Evolutionary conservation across 2,329 filamentous ascomycete genomes (phyloP), one percentile per base, ranked within the genome.

Genomic region (Cordyceps fumosorosea): DNA sequence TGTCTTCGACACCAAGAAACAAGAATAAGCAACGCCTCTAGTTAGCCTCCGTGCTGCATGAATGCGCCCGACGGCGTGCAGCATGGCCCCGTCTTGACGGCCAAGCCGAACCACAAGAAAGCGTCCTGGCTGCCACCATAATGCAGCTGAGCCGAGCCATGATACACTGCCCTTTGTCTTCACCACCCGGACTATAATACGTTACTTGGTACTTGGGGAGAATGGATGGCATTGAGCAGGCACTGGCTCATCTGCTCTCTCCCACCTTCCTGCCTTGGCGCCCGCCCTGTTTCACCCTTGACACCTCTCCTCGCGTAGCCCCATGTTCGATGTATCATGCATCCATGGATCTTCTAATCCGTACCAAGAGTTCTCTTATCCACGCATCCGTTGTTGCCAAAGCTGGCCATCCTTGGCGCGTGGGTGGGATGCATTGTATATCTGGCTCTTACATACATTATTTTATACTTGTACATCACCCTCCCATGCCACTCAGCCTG

Each of bases 201-300:
- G n/a, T n/a, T n/a, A n/a, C n/a, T n/a, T n/a, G n/a, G n/a, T n/a
- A n/a, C 24, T 16, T 10, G 37, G 5, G 40, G 12, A n/a, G 40
- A 22, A 14, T 8, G 2, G 14, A 1, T 7, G 2, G 20, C 29
- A 52, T 52, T 37, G 20, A 11, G 40, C 26, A 26, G 18, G 10
- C 47, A 47, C 54, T 42, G 32, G 56, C 47, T 58, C 56, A 58
- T 54, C 57, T 44, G 50, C 57, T 7, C 11, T 53, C 48, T 51
- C 26, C 57, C 40, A 37, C 32, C 34, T 60, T 45, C 40, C 57
- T 22, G 52, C 29, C 57, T 47, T 60, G 57, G 57, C 50, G 57
- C 26, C 57, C 57, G 50, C 50, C 57, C 32, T 53, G 57, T 60
- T 60, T 60, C 57, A 60, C 50, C 57, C 50, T 60, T 60, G 57